Evolutionary conservation across 176 grass and related monocot species (phyloP), one percentile per base, ranked within the genome.

Genomic region (Ananas comosus): DNA sequence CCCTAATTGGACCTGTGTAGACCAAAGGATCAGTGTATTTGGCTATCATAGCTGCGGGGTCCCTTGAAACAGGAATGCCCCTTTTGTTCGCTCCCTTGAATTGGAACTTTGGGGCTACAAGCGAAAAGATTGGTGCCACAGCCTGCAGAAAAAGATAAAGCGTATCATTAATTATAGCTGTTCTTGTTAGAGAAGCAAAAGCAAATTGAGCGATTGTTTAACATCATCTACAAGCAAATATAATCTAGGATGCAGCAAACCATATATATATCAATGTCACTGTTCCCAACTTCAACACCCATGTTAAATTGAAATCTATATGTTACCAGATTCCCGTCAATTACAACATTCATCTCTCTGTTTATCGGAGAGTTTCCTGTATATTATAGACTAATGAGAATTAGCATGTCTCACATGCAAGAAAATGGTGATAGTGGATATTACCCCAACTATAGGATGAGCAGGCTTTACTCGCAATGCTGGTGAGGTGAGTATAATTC

Each of bases 401-500:
- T 27, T 12, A 13, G 11, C 11, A 47, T 17, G n/a, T 29, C 12
- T 42, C 29, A n/a, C 23, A 66, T 14, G 13, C 48, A 8, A 66
- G 23, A 28, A 66, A 1, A 47, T 13, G 13, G 23, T 66, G 16
- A 67, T 8, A 67, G 21, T 16, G 56, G 50, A 13, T 13, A 76
- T 85, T 97, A 99, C 94, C 89, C 86, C 87, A 50, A 99, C 94
- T 25, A 99, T 93, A 52, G 89, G 87, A 88, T 99, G 94, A 28
- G 94, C 89, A 50, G 94, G 94, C 63, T 91, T 93, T 51, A 99
- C 94, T 10, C 89, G 89, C 80, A 99, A 66, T 33, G 94, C 94
- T 10, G 94, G 94, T 66, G 94, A 99, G 50, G 94, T 99, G 53
- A 99, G 81, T 42, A 99, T 86, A 79, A 99, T 86, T 65, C 94